Evolutionary conservation across 805 yeast species (phyloP).

Genomic region (Blastobotrys parvus): DNA sequence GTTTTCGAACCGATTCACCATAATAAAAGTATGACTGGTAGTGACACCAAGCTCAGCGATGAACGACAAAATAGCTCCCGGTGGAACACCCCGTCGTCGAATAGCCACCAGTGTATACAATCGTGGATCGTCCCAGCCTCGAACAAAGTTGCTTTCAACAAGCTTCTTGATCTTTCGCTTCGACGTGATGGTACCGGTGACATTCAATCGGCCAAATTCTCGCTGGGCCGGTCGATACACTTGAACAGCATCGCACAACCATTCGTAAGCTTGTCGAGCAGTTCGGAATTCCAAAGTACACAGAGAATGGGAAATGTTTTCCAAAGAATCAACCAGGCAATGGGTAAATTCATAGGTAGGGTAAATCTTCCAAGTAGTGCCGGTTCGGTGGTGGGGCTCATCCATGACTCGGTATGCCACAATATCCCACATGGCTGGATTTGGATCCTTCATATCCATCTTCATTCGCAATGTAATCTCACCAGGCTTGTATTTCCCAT

Average conservation of each 20-base stretch:
- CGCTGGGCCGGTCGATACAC: constrained; percentile 98
- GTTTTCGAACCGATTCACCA: constrained; percentile 79
- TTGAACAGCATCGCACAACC: constrained; percentile 93
- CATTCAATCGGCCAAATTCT: constrained; percentile 93
- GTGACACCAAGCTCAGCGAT: constrained; percentile 96
- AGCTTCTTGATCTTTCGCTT: constrained; percentile 93
- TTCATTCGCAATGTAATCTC: constrained; percentile 96
- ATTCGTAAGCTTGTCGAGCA: constrained; percentile 92
- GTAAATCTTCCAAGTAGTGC: constrained; percentile 93
- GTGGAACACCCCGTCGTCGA: constrained; percentile 97
- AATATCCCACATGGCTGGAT: constrained; percentile 99
- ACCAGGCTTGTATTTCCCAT: constrained; percentile 82
- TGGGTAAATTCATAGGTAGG: constrained; percentile 99
- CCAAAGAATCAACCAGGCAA: constrained; percentile 96
- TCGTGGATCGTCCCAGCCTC: constrained; percentile 99
- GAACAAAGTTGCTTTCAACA: constrained; percentile 70
- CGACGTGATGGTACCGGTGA: constrained; percentile 89
- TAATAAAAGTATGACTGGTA: constrained; percentile 86
- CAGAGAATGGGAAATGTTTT: constrained; percentile 89
- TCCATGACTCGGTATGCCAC: constrained; percentile 93
- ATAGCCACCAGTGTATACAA: constrained; percentile 89
- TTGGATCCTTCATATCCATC: constrained; percentile 80
- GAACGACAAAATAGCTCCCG: constrained; percentile 91
- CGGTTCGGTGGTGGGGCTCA: constrained; percentile 93
- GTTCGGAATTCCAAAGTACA: constrained; percentile 94